These are phyloP conservation scores for Fraxinus xanthoxyloides DNA, from an alignment of 305 asterid species.

Conservation along the genomic window DNA sequence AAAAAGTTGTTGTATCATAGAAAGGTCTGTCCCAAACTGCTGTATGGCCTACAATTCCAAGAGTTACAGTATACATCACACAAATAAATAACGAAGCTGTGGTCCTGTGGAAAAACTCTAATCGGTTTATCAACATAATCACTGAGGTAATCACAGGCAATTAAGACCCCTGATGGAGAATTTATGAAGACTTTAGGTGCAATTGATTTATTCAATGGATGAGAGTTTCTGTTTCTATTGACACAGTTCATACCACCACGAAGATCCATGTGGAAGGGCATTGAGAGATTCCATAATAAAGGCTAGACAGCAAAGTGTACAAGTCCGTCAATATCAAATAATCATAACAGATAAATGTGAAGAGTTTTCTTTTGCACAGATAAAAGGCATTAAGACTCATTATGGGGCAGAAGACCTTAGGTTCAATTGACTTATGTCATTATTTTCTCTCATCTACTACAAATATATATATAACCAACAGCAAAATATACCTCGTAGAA, in stretches of 20 bases:
- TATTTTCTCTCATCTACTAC: neutral
- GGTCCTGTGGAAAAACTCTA: neutral
- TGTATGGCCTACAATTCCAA: slow-evolving; percentile 51
- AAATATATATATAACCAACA: neutral
- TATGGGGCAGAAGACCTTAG: neutral
- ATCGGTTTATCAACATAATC: neutral
- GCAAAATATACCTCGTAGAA: slow-evolving; percentile 70
- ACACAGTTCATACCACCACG: neutral
- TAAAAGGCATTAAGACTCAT: neutral
- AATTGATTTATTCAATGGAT: neutral
- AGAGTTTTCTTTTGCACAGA: neutral
- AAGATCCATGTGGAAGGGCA: neutral
- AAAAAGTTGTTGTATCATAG: slow-evolving; percentile 84
- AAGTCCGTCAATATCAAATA: neutral
- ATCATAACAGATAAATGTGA: neutral
- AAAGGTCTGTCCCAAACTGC: slow-evolving; percentile 93
- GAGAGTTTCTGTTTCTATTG: neutral
- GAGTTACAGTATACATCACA: neutral
- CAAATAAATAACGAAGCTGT: neutral
- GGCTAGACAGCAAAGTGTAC: neutral
- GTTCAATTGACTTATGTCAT: neutral
- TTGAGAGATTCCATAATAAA: neutral
- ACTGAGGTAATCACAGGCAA: neutral
- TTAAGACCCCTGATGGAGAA: neutral
- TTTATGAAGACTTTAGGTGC: neutral